phyloP scores from a whole-genome alignment of 108 stramenopile species.

The Phaeodactylum tricornutum region DNA sequence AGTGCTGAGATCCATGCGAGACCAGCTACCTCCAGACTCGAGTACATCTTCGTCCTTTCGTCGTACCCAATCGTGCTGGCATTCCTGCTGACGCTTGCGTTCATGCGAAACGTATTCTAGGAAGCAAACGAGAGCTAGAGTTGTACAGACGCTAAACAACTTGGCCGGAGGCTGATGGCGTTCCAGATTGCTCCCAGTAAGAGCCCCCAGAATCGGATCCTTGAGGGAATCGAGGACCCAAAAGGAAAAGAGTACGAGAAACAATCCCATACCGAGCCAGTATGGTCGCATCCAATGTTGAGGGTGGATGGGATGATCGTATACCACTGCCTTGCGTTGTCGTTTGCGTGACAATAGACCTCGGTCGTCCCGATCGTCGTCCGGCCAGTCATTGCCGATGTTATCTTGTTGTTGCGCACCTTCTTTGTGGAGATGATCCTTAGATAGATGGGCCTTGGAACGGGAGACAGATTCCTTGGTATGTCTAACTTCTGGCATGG shows the following conservation, averaged over 20 bases:
- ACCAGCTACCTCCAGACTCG: conserved; percentile 35
- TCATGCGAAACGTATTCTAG: conserved; percentile 49
- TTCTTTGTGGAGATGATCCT: too few relatives aligned
- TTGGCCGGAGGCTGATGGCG: conserved; percentile 86
- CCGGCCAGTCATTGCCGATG: too few relatives aligned
- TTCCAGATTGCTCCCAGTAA: conserved; percentile 76
- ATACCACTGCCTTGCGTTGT: too few relatives aligned
- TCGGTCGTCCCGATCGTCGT: too few relatives aligned
- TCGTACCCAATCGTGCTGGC: conserved; percentile 22
- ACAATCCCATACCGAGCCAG: conserved; percentile 36
- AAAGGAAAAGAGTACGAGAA: conserved; percentile 46
- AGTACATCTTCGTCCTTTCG: conserved; percentile 20
- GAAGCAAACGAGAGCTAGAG: conserved; percentile 50
- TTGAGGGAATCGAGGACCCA: conserved; percentile 89
- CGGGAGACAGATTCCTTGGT: too few relatives aligned
- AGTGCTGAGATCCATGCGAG: conserved; percentile 15
- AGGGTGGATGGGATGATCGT: too few relatives aligned
- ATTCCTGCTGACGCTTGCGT: conserved; percentile 12
- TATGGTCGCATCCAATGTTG: conserved; percentile 46
- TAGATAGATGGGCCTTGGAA: too few relatives aligned
- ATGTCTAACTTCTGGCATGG: too few relatives aligned
- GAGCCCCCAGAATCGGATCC: conserved; percentile 81
- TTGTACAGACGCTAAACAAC: conserved; percentile 59
- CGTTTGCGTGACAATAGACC: too few relatives aligned
- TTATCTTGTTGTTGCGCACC: too few relatives aligned